Percentiles rank a stretch among this genome's conserved stretches.
Evolutionary conservation across 2,329 filamentous ascomycete genomes (phyloP).

Genomic region (Plectosphaerella sp.): DNA sequence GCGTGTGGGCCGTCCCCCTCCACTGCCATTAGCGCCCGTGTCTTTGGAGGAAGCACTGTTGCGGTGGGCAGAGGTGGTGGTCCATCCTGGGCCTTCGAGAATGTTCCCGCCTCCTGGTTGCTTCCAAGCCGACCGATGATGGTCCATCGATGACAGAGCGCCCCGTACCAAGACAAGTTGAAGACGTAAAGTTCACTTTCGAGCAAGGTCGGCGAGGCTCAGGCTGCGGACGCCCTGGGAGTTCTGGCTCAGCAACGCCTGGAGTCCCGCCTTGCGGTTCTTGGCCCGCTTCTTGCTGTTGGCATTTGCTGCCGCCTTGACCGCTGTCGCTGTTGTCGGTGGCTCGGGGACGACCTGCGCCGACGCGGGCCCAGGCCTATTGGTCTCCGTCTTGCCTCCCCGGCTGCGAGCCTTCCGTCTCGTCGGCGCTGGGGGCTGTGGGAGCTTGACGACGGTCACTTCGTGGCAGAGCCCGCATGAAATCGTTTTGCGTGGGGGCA

Average conservation of each 20-base stretch:
- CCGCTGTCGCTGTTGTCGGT: constrained; percentile 11
- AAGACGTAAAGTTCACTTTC: background rate
- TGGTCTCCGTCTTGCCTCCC: too few relatives aligned
- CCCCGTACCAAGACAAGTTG: too few relatives aligned
- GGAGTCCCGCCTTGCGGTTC: constrained; percentile 60
- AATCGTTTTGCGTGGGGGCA: constrained; percentile 6
- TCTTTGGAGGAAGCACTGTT: constrained; percentile 8
- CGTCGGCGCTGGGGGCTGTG: constrained; percentile 2
- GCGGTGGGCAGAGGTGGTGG: background rate
- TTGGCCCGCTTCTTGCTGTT: constrained; percentile 64
- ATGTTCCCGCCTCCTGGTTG: constrained; percentile 7
- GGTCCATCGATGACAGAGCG: background rate
- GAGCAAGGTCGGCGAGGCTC: constrained; percentile 45
- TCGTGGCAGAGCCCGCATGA: constrained; percentile 8
- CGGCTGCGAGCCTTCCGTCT: background rate
- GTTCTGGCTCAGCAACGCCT: constrained; percentile 53
- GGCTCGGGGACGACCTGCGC: constrained; percentile 8
- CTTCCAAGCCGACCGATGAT: background rate
- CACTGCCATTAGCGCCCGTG: constrained; percentile 1
- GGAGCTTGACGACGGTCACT: constrained; percentile 7
- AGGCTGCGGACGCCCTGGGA: constrained; percentile 32
- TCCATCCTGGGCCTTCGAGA: constrained; percentile 9
- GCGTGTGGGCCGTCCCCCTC: constrained; percentile 5
- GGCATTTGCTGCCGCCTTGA: constrained; percentile 40
- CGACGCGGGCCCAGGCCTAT: background rate